Percentiles rank a stretch among this genome's conserved stretches.
Conservation (phyloP, 2,329 filamentous ascomycete genomes). For the Cordyceps tenuipes region DNA sequence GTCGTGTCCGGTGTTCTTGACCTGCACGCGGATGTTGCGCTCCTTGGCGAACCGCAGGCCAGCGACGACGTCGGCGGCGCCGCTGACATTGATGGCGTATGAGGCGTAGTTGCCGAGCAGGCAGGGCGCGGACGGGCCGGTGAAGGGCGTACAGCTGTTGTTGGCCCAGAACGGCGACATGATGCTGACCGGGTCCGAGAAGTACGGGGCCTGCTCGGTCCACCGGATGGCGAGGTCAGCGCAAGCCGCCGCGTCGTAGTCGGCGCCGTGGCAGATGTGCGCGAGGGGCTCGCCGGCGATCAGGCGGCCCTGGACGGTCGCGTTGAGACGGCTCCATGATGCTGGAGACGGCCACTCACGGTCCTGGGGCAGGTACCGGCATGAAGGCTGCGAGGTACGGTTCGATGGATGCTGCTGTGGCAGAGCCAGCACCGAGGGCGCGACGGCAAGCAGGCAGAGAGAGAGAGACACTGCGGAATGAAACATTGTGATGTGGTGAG, state of each 20-base stretch:
- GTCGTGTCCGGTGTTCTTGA: constrained; percentile 27
- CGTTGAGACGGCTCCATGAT: constrained; percentile 44
- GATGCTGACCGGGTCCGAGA: constrained; percentile 14
- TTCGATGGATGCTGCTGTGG: background rate
- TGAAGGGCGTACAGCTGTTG: constrained; percentile 30
- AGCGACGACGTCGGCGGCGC: constrained; percentile 22
- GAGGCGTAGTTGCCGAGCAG: constrained; percentile 34
- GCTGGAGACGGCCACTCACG: constrained; percentile 41
- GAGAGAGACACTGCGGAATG: background rate
- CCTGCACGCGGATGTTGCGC: constrained; percentile 28
- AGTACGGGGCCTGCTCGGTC: constrained; percentile 18
- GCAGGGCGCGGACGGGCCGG: constrained; percentile 30
- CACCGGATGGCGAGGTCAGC: constrained; percentile 26
- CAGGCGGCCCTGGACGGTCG: constrained; percentile 40
- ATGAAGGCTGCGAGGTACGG: constrained; percentile 15
- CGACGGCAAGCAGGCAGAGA: background rate
- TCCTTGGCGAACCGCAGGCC: constrained; percentile 30
- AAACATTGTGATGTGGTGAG: background rate
- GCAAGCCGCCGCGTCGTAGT: constrained; percentile 38
- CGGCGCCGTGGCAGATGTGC: constrained; percentile 40
- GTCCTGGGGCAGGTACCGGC: constrained; percentile 43
- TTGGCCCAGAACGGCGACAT: constrained; percentile 32
- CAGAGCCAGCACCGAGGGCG: background rate
- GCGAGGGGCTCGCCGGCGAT: constrained; percentile 45
- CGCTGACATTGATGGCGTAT: constrained; percentile 29